Conservation (phyloP, 2,329 filamentous ascomycete species). For the Pestalotiopsis sp. region DNA sequence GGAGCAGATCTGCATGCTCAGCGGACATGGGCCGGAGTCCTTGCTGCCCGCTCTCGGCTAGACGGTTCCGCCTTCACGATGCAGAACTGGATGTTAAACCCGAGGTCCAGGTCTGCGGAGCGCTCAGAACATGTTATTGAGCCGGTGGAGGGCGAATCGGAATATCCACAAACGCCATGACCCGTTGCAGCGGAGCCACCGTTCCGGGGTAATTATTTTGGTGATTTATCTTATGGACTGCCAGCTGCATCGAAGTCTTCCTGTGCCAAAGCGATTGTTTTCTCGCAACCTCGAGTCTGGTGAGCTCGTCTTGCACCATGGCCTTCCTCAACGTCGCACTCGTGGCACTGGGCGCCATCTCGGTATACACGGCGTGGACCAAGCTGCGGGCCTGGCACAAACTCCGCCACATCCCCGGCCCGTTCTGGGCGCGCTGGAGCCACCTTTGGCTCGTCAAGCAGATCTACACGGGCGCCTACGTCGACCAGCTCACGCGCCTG, state of each 20-base stretch:
- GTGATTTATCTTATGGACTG: background rate
- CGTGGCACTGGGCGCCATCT: background rate
- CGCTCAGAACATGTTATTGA: background rate
- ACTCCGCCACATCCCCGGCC: constrained; percentile 15
- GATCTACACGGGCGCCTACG: background rate
- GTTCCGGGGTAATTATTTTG: background rate
- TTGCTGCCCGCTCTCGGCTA: background rate
- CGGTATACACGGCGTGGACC: background rate
- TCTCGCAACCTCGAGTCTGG: no score
- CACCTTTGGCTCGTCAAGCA: background rate
- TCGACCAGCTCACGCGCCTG: background rate
- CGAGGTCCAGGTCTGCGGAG: background rate
- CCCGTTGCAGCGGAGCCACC: background rate
- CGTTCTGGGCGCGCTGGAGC: constrained; percentile 6
- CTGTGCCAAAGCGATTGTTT: no score
- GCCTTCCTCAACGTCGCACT: background rate
- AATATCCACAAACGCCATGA: background rate
- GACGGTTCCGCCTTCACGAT: background rate
- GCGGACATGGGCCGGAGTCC: background rate
- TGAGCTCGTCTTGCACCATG: no score
- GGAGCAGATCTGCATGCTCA: background rate
- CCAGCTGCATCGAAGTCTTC: no score
- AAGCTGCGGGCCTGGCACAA: background rate
- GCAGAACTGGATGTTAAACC: background rate
- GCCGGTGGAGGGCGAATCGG: background rate